Evolutionary conservation across 345 rosid genomes (phyloP).

Genomic region (Brassica nigra): DNA sequence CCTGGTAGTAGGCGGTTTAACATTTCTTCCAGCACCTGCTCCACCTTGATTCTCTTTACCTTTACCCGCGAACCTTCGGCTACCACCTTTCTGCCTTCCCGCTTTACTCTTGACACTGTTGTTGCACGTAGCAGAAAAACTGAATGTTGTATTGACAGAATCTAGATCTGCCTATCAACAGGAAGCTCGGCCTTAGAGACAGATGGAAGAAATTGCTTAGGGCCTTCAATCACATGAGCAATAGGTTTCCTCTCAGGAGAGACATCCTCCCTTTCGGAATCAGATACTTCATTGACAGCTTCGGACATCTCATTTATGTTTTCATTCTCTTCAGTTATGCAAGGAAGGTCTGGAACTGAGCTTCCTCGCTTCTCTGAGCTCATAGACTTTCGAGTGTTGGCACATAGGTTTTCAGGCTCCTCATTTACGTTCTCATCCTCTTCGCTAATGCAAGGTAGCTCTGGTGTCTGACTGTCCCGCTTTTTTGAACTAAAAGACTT

Average conservation of each 20-base stretch:
- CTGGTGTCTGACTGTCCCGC: constrained; percentile 66
- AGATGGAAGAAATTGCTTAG: constrained; percentile 44
- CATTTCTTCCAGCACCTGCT: constrained; percentile 43
- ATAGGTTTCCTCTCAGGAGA: constrained; percentile 61
- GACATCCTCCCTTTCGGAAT: constrained; percentile 38
- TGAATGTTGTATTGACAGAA: constrained; percentile 56
- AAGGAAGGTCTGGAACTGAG: constrained; percentile 73
- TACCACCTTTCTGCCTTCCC: constrained; percentile 47
- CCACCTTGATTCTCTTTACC: constrained; percentile 51
- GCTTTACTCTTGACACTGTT: constrained; percentile 48
- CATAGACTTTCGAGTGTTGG: constrained; percentile 46
- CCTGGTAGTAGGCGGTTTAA: constrained; percentile 52
- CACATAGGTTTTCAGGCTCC: constrained; percentile 54
- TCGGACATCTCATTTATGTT: constrained; percentile 42
- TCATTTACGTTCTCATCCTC: constrained; percentile 69
- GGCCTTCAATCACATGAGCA: constrained; percentile 51
- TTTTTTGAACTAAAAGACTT: constrained; percentile 71
- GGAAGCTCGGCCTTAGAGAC: constrained; percentile 48
- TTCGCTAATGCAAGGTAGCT: constrained; percentile 85
- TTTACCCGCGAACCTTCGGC: constrained; percentile 49
- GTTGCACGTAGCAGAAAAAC: constrained; percentile 51
- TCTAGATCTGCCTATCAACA: constrained; percentile 62
- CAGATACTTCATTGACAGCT: constrained; percentile 43
- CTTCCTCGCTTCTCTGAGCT: constrained; percentile 69
- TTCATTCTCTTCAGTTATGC: constrained; percentile 80